phyloP scores from a whole-genome alignment of 345 rosid genomes.

The Passiflora organensis region DNA sequence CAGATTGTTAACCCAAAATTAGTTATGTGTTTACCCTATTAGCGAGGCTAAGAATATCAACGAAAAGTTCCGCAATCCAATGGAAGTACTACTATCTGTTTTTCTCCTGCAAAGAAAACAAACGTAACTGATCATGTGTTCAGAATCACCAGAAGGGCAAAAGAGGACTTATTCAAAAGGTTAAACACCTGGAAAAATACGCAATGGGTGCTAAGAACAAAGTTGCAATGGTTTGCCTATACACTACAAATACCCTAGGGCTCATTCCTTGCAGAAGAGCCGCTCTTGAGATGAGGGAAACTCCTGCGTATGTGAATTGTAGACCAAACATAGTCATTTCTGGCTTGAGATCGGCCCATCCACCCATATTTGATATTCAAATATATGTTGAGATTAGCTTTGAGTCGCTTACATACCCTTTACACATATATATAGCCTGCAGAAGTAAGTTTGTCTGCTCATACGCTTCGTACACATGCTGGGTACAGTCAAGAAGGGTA shows the following conservation, averaged over 20 bases:
- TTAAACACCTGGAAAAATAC: slow-evolving; percentile 21
- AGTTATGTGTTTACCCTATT: slow-evolving; percentile 30
- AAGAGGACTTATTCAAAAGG: no score
- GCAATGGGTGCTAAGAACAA: slow-evolving; percentile 32
- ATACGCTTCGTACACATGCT: no score
- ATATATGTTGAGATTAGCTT: no score
- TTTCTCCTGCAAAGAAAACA: slow-evolving; percentile 18
- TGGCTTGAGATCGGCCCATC: slow-evolving; percentile 26
- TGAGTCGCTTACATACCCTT: no score
- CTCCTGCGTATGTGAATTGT: slow-evolving; percentile 30
- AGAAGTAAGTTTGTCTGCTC: no score
- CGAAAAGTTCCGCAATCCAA: slow-evolving; percentile 32
- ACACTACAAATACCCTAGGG: slow-evolving; percentile 38
- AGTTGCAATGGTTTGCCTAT: slow-evolving; percentile 40
- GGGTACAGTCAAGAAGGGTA: no score
- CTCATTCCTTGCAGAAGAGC: slow-evolving; percentile 38
- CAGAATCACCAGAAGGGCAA: no score
- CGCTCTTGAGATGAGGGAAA: slow-evolving; percentile 30
- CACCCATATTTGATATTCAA: slow-evolving; percentile 8
- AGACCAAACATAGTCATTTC: slow-evolving; percentile 32
- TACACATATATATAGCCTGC: no score
- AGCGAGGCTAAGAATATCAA: slow-evolving; percentile 35
- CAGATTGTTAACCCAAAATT: not conserved
- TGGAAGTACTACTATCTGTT: slow-evolving; percentile 11
- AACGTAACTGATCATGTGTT: no score